Base-by-base conservation (phyloP, 148 eudicot species). In the Limonium bicolor region DNA sequence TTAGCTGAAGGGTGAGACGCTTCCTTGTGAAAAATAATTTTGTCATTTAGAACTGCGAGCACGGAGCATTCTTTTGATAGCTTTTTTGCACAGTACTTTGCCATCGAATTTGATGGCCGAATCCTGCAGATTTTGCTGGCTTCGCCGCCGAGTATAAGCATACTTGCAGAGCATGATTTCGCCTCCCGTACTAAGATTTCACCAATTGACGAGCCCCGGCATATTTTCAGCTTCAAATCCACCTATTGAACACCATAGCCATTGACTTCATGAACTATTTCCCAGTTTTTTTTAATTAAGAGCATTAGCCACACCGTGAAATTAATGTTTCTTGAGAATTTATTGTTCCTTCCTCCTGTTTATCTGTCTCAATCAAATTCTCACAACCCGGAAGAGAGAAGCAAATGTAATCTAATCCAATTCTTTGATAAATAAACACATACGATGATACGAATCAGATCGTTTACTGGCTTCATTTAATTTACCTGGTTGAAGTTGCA, bases 171-270 rank as follows among this genome's bases (percentile, higher is more conserved):
- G 51, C 63, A 73, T 7, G 79, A 64, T 53, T 67, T 69, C 0
- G 93, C 85, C 65, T 90, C 99, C 13, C 85, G 72, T 41, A 90
- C 92, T 35, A 90, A 45, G 28, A 75, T 65, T 67, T 90, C 77
- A 1, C 79, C 66, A 48, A 77, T 21, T 5, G 93, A 85, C 40
- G 93, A 63, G 52, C 99, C 99, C 42, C 93, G 77, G 56, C 95
- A 90, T 36, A 90, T 64, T 70, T 84, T 90, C 42, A 90, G 70
- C 73, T 90, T 90, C 53, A 90, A 94, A 71, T 90, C 93, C 39
- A 90, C 88, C 99, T 90, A 62, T 6, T 1, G 10, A 6, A 25
- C 48, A 43, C 27, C 62, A 44, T n/a, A n/a, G n/a, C n/a, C n/a
- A n/a, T n/a, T n/a, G n/a, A n/a, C n/a, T n/a, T n/a, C n/a, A n/a